These are phyloP conservation scores for Aspergillus pseudoterreus DNA, from an alignment of 2,329 filamentous ascomycete species.

Conservation along the genomic window DNA sequence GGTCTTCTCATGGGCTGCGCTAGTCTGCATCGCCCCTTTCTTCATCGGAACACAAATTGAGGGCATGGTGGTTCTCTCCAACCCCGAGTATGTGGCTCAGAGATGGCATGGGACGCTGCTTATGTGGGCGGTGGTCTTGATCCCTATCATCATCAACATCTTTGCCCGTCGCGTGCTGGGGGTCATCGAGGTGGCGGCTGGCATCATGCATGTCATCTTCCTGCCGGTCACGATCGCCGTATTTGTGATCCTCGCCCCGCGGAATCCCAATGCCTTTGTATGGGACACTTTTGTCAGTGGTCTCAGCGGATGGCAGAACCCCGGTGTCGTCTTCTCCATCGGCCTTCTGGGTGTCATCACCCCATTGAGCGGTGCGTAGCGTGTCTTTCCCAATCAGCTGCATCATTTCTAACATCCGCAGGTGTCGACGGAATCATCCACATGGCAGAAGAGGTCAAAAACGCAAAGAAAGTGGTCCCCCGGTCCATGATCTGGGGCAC, in stretches of 20 bases:
- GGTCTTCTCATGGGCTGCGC: conserved; percentile 27
- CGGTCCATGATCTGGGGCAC: conserved; percentile 44
- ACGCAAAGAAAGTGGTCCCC: conserved; percentile 45
- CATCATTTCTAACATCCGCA: conserved; percentile 2
- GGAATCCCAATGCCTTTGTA: conserved; percentile 18
- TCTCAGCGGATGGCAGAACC: conserved; percentile 21
- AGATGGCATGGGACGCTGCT: conserved; percentile 45
- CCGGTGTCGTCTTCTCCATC: conserved; percentile 16
- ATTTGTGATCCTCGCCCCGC: conserved; percentile 19
- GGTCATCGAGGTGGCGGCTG: conserved; percentile 10
- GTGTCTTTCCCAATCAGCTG: no score
- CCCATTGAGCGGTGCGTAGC: conserved; percentile 11
- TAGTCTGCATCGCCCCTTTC: conserved; percentile 21
- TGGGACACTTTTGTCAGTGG: conserved; percentile 22
- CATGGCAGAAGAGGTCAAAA: conserved; percentile 47
- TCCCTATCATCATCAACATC: conserved; percentile 51
- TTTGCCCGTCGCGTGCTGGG: conserved; percentile 24
- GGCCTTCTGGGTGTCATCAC: conserved; percentile 12
- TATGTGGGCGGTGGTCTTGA: conserved; percentile 46
- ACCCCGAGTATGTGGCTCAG: conserved; percentile 21
- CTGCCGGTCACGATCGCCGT: conserved; percentile 19
- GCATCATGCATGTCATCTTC: conserved; percentile 22
- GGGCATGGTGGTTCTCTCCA: conserved; percentile 29
- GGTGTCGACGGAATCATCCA: conserved; percentile 25
- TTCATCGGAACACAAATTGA: conserved; percentile 33